Percentiles rank a stretch among this genome's conserved stretches.
These are phyloP conservation scores for Cyphellophora attinorum DNA, from an alignment of 2,329 filamentous ascomycete species.

Conservation along the genomic window DNA sequence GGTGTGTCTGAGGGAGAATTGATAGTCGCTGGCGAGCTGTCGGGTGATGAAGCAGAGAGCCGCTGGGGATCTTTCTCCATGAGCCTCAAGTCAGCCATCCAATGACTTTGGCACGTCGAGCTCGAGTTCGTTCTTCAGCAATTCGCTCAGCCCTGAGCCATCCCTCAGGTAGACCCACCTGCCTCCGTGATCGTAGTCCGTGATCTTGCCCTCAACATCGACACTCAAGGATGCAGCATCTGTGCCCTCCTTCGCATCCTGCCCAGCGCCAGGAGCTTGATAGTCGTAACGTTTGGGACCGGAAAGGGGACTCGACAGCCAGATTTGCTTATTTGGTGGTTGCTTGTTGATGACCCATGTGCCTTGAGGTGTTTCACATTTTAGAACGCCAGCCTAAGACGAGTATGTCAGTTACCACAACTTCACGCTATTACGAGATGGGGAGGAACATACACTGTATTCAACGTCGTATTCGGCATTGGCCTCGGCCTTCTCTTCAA, in stretches of 20 bases:
- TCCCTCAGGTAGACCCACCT: constrained; percentile 86
- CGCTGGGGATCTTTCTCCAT: too few relatives aligned
- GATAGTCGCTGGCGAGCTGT: too few relatives aligned
- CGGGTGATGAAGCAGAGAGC: too few relatives aligned
- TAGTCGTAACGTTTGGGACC: constrained; percentile 94
- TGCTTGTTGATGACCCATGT: constrained; percentile 98
- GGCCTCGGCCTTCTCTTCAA: constrained; percentile 63
- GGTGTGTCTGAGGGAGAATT: too few relatives aligned
- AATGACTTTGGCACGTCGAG: too few relatives aligned
- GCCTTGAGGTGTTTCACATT: constrained; percentile 34
- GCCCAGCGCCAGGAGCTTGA: constrained; percentile 61
- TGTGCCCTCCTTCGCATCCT: constrained; percentile 70
- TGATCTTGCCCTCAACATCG: constrained; percentile 5
- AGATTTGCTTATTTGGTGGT: constrained; percentile 93
- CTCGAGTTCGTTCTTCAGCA: too few relatives aligned
- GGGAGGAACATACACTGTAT: constrained; percentile 57
- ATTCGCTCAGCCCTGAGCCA: constrained; percentile 60
- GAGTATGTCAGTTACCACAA: constrained; percentile 15
- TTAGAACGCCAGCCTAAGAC: constrained; percentile 22
- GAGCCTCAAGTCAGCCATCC: too few relatives aligned
- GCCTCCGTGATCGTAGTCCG: constrained; percentile 36
- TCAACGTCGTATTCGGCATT: constrained; percentile 74
- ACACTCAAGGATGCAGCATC: constrained; percentile 28
- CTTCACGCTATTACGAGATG: background rate
- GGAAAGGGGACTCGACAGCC: constrained; percentile 83